Evolutionary conservation across 306 rosid genomes (phyloP).

Genomic region (Hippophae tibetana): DNA sequence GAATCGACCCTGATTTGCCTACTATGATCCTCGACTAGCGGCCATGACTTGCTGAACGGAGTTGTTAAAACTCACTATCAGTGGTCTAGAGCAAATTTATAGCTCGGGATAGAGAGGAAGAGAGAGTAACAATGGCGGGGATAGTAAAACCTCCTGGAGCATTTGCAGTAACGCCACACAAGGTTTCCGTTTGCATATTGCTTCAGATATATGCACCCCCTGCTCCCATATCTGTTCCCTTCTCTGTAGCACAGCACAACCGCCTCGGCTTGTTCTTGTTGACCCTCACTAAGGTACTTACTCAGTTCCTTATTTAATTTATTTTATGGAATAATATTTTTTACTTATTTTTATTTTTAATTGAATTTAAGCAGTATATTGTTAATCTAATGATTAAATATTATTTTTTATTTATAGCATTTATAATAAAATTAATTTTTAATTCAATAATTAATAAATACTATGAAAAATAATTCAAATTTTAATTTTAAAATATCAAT

Average conservation of each 20-base stretch:
- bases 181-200: constrained; percentile 74
- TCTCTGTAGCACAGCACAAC: constrained; percentile 68
- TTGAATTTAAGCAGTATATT: too few relatives aligned
- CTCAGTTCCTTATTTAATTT: not conserved
- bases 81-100: not conserved
- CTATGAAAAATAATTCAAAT: too few relatives aligned
- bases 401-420: too few relatives aligned
- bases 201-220: constrained; percentile 78
- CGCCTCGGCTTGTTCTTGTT: constrained; percentile 69
- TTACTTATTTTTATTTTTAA: not conserved
- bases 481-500: too few relatives aligned
- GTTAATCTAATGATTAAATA: too few relatives aligned
- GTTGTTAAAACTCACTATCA: not conserved
- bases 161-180: constrained; percentile 77
- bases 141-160: constrained; percentile 59
- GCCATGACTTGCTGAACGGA: not conserved
- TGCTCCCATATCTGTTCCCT: constrained; percentile 50
- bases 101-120: not conserved
- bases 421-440: too few relatives aligned
- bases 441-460: too few relatives aligned
- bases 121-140: constrained; percentile 39
- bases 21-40: not conserved
- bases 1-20: too few relatives aligned
- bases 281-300: constrained; percentile 65
- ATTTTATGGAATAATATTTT: not conserved